These are phyloP conservation scores for Agrocybe pediades DNA, from an alignment of 768 basidiomycete genomes.

Conservation along the genomic window DNA sequence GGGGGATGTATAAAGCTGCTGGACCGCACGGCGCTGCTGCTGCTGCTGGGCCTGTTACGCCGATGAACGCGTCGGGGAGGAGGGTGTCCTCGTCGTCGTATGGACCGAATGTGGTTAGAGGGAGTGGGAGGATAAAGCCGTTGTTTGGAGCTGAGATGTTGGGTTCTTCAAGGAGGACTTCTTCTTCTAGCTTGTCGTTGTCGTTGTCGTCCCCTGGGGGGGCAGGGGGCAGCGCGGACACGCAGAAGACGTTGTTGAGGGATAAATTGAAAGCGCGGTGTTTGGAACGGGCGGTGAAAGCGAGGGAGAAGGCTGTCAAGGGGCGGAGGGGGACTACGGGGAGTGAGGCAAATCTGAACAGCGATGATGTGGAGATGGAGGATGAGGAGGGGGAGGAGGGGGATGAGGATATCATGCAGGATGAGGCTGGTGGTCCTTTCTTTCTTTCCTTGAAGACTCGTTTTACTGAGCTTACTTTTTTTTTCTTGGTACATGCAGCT, in stretches of 20 bases:
- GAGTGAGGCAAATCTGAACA: slow-evolving; percentile 45
- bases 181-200: no score
- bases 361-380: slow-evolving; percentile 52
- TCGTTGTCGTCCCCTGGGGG: no score
- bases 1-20: no score
- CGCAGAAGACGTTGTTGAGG: slow-evolving; percentile 53
- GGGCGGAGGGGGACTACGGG: slow-evolving; percentile 31
- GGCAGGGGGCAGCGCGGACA: background rate
- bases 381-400: slow-evolving; percentile 57
- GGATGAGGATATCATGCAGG: slow-evolving; percentile 60
- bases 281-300: slow-evolving; percentile 59
- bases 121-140: background rate
- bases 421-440: slow-evolving; percentile 47
- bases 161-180: no score
- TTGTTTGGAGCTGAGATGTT: background rate
- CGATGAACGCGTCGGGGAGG: background rate
- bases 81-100: slow-evolving; percentile 3
- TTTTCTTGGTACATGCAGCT: slow-evolving; percentile 51
- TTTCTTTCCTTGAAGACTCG: background rate
- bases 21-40: no score
- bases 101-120: background rate
- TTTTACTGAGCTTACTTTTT: slow-evolving; percentile 4
- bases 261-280: slow-evolving; percentile 65
- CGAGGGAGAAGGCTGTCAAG: slow-evolving; percentile 50
- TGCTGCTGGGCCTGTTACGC: no score